Evolutionary conservation across 2,329 filamentous ascomycete genomes (phyloP), one percentile per base, ranked within the genome.

Genomic region (Pseudogymnoascus sp.): DNA sequence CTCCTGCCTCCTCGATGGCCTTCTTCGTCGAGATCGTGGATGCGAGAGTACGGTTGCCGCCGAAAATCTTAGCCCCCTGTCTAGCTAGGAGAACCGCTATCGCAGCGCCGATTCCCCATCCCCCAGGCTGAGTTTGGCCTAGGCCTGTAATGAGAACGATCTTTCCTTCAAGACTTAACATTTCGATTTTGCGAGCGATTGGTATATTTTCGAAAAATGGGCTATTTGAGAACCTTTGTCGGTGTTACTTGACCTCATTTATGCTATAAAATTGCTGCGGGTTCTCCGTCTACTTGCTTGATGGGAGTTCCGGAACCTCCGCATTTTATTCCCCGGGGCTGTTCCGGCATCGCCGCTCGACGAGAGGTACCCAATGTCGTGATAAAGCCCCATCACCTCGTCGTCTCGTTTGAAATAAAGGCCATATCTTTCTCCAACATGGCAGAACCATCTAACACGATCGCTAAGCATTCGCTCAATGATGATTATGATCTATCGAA

Each of bases 401-500:
- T 14, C 21, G 21, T 19, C 6, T 16, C 13, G 4, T 48, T 48
- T 14, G 11, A n/a, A 48, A 8, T 43, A 25, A 48, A 48, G 4
- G 8, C 19, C 4, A 16, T 28, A 8, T 21, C 34, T 45, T n/a
- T 10, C 23, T 25, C 21, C 37, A 62, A 14, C 6, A 62, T 62
- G 61, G 61, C 61, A 7, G 19, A 62, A 62, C n/a, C 23, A n/a
- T 28, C n/a, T 23, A 31, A 31, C 1, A 14, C 23, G 16, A 8
- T 37, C 21, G 61, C 21, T 25, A 62, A 45, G 19, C 25, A n/a
- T 48, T 48, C 37, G 37, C 61, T 48, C 14, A 48, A 62, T 48
- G 45, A 36, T 31, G 80, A 89, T 73, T 90, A 89, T 70, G 78
- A 88, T 70, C 80, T 89, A 14, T 77, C 77, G 16, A 77, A 73